phyloP scores from a whole-genome alignment of 176 grass and related monocot genomes.

The Panicum miliaceum region DNA sequence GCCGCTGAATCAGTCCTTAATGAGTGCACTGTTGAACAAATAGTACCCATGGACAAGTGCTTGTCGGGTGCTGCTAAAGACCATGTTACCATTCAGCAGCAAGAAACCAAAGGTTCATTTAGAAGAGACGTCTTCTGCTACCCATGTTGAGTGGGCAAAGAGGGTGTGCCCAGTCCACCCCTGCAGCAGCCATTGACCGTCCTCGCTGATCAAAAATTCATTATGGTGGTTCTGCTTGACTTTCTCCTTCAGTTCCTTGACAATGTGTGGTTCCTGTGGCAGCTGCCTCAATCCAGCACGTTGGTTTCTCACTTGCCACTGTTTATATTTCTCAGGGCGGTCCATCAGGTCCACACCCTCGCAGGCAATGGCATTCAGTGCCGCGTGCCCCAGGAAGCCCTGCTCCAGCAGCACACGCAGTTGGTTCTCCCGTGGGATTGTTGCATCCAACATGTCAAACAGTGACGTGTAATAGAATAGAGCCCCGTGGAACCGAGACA shows the following conservation, averaged over 20 bases:
- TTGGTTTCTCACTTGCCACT: slow-evolving; percentile 1
- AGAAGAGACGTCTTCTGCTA: not conserved
- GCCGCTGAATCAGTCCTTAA: not conserved
- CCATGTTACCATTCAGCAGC: too few species aligned
- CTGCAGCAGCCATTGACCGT: not conserved
- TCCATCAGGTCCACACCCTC: slow-evolving; percentile 7
- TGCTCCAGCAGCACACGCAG: not conserved
- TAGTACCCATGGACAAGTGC: too few species aligned
- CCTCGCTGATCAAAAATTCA: not conserved
- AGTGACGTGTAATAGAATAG: not conserved
- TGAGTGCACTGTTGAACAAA: not conserved
- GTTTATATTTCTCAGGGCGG: not conserved
- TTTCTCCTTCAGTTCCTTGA: not conserved
- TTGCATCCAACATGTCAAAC: not conserved
- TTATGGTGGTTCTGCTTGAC: not conserved
- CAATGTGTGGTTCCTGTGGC: not conserved
- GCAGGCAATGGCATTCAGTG: not conserved
- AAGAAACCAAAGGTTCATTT: not conserved
- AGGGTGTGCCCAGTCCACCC: not conserved
- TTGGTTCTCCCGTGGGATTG: not conserved
- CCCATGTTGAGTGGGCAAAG: slow-evolving; percentile 2
- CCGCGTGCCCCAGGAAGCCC: not conserved
- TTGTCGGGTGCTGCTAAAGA: not conserved
- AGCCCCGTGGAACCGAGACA: not conserved
- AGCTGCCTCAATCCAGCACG: not conserved